Conservation (phyloP, 768 basidiomycete genomes). For the Lactarius hatsudake region DNA sequence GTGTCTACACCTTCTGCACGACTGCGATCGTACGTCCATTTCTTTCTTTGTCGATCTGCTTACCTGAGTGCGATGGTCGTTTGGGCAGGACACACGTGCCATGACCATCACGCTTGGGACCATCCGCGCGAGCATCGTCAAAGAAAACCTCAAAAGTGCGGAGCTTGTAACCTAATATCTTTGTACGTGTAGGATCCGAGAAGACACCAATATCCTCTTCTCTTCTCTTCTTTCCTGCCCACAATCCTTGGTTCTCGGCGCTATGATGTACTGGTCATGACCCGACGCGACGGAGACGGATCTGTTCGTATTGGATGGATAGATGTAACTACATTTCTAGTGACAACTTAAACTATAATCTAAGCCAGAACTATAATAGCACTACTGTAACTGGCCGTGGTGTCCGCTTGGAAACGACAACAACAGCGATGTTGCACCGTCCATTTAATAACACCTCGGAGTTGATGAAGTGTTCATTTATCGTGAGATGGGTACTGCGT, state of each 20-base stretch:
- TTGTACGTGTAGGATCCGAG: too few relatives aligned
- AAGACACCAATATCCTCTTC: background rate
- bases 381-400: background rate
- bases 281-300: background rate
- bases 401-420: background rate
- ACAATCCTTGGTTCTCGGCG: background rate
- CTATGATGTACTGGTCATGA: background rate
- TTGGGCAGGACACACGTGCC: slow-evolving; percentile 13
- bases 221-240: background rate
- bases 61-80: background rate
- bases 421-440: background rate
- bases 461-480: background rate
- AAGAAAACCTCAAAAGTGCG: background rate
- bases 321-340: background rate
- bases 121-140: slow-evolving; percentile 1
- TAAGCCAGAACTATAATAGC: background rate
- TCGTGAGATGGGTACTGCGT: background rate
- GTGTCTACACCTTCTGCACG: slow-evolving; percentile 17
- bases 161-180: background rate
- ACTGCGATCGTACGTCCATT: slow-evolving; percentile 21
- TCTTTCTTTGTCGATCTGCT: background rate
- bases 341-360: background rate
- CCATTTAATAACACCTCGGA: background rate
- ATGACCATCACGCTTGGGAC: background rate
- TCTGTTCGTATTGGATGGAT: background rate